A percentile compares a stretch with the other conserved stretches of the same genome.
These are phyloP conservation scores for Yamadazyma tumulicola DNA, from an alignment of 805 yeast species.

Conservation along the genomic window DNA sequence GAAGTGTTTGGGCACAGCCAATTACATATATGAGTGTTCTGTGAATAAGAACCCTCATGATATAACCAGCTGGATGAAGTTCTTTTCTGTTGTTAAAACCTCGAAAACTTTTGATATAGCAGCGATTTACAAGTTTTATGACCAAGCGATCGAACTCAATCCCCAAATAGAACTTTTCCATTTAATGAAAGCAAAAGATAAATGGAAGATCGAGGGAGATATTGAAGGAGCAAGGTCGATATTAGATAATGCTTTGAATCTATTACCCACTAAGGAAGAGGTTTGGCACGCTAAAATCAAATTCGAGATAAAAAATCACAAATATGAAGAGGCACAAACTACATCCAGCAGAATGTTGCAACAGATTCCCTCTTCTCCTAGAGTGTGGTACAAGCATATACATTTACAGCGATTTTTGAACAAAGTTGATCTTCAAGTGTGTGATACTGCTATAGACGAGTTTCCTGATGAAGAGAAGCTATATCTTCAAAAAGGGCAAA, in stretches of 20 bases:
- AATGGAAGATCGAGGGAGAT: conserved; percentile 50
- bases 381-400: conserved; percentile 58
- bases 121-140: conserved; percentile 38
- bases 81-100: conserved; percentile 30
- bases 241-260: conserved; percentile 44
- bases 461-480: conserved; percentile 53
- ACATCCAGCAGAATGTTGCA: conserved; percentile 22
- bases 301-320: conserved; percentile 46
- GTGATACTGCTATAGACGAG: conserved; percentile 44
- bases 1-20: conserved; percentile 32
- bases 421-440: conserved; percentile 14
- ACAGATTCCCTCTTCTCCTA: conserved; percentile 28
- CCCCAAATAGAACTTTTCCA: conserved; percentile 51
- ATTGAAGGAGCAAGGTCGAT: conserved; percentile 50
- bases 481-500: conserved; percentile 60
- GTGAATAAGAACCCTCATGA: conserved; percentile 47
- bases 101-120: conserved; percentile 6
- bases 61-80: conserved; percentile 46
- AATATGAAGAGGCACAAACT: conserved; percentile 38
- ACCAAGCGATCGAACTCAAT: conserved; percentile 48
- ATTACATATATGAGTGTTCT: conserved; percentile 46
- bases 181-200: conserved; percentile 71
- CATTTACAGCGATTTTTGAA: conserved; percentile 20
- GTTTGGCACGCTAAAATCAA: conserved; percentile 74
- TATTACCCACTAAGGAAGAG: conserved; percentile 45